These are phyloP conservation scores for Stereum hirsutum DNA, from an alignment of 1,284 basidiomycete species.

Conservation along the genomic window DNA sequence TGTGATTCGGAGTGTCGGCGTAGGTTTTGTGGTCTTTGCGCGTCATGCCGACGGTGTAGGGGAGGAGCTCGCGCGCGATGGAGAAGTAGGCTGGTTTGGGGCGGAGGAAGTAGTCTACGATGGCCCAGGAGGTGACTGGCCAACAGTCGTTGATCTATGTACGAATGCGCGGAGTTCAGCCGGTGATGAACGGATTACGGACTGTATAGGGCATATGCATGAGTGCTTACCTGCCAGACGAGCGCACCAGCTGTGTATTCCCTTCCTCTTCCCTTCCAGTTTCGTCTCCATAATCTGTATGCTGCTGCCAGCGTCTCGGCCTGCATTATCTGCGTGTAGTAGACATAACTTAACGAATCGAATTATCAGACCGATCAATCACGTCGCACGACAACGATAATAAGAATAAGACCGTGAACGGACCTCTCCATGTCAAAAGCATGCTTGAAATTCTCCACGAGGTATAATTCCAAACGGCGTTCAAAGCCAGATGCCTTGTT, in stretches of 20 bases:
- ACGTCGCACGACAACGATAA: background rate
- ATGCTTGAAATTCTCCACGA: conserved; percentile 87
- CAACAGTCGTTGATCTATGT: conserved; percentile 60
- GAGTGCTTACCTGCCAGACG: conserved; percentile 37
- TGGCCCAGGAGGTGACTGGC: conserved; percentile 63
- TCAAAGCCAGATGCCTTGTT: conserved; percentile 89
- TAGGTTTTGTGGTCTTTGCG: conserved; percentile 62
- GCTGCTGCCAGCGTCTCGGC: conserved; percentile 52
- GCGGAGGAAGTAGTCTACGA: conserved; percentile 59
- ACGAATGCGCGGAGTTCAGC: background rate
- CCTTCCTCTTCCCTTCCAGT: conserved; percentile 48
- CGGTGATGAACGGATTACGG: conserved; percentile 26
- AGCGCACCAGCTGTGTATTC: conserved; percentile 49
- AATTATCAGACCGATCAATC: background rate
- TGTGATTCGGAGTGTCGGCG: conserved; percentile 45
- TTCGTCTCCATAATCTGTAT: conserved; percentile 51
- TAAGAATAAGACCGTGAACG: background rate
- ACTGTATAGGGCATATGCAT: background rate
- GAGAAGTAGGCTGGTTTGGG: conserved; percentile 53
- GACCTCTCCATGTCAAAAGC: conserved; percentile 81
- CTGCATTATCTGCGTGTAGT: conserved; percentile 60
- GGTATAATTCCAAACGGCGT: conserved; percentile 80
- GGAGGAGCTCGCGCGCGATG: conserved; percentile 42
- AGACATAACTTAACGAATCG: conserved; percentile 39
- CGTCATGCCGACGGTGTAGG: conserved; percentile 72